A percentile compares a stretch with the other conserved stretches of the same genome.
These are phyloP conservation scores for Rhizopogon roseolus DNA, from an alignment of 768 basidiomycete genomes.

Conservation along the genomic window DNA sequence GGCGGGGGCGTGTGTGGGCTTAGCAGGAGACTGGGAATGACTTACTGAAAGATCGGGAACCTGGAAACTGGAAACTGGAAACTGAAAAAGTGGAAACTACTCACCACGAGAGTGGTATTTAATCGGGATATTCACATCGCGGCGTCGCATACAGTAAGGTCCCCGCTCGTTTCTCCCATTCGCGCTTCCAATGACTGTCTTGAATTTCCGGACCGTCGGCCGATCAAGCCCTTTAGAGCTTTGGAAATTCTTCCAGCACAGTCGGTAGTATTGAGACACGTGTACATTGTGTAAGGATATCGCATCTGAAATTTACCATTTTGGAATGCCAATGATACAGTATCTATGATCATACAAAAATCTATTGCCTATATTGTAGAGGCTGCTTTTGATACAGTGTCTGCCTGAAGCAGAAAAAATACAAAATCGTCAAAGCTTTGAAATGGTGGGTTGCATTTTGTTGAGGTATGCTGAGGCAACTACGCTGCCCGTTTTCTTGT, in stretches of 20 bases:
- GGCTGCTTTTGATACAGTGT: background rate
- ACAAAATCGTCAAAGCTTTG: constrained; percentile 37
- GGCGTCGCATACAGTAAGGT: background rate
- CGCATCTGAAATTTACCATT: background rate
- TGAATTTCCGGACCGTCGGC: background rate
- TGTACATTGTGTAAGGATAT: background rate
- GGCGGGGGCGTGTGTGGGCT: background rate
- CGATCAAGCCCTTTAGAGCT: background rate
- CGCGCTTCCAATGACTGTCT: background rate
- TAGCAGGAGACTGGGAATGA: background rate
- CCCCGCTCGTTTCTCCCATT: background rate
- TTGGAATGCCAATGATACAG: constrained; percentile 1
- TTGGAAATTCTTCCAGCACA: background rate
- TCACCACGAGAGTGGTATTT: background rate
- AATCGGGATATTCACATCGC: background rate
- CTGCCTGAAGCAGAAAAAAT: background rate
- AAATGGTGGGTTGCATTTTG: constrained; percentile 63
- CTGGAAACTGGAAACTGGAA: background rate
- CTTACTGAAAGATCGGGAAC: background rate
- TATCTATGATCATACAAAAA: background rate
- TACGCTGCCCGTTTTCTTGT: constrained; percentile 52
- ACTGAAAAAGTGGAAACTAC: background rate
- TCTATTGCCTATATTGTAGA: background rate
- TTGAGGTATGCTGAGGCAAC: constrained; percentile 65
- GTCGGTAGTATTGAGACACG: background rate